Conservation (phyloP, 768 basidiomycete genomes). For the Agaricus subrufescens region DNA sequence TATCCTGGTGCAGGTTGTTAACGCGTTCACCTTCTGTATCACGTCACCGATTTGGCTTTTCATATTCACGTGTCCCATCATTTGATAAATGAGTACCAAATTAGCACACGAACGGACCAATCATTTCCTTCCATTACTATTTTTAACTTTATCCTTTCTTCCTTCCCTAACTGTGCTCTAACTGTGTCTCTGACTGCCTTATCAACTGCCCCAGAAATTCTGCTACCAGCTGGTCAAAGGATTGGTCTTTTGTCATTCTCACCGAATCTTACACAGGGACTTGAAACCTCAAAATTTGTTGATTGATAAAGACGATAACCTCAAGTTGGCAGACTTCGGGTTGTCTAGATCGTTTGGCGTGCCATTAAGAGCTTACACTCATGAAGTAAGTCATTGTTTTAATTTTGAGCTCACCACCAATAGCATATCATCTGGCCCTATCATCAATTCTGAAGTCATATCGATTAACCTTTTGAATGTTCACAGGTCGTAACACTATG, state of each 20-base stretch:
- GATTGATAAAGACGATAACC: conserved; percentile 83
- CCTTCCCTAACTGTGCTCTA: conserved; percentile 1
- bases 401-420: conserved; percentile 1
- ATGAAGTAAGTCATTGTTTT: conserved; percentile 59
- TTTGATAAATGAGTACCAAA: conserved; percentile 11
- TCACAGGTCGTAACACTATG: conserved; percentile 94
- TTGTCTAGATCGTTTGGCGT: conserved; percentile 97
- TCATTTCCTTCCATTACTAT: background rate
- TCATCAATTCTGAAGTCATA: background rate
- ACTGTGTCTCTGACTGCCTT: background rate
- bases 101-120: background rate
- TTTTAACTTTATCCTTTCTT: background rate
- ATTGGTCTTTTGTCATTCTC: conserved; percentile 90
- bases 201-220: conserved; percentile 67
- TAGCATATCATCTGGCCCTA: background rate
- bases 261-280: conserved; percentile 95
- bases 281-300: conserved; percentile 95
- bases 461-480: conserved; percentile 1
- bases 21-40: no score
- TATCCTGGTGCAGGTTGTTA: no score
- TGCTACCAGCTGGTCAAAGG: conserved; percentile 91
- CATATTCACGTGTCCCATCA: conserved; percentile 24
- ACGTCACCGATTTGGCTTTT: no score
- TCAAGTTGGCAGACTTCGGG: conserved; percentile 96
- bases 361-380: conserved; percentile 98